Conservation (phyloP, 495 filamentous ascomycete species). For the Penicillium coffeae region DNA sequence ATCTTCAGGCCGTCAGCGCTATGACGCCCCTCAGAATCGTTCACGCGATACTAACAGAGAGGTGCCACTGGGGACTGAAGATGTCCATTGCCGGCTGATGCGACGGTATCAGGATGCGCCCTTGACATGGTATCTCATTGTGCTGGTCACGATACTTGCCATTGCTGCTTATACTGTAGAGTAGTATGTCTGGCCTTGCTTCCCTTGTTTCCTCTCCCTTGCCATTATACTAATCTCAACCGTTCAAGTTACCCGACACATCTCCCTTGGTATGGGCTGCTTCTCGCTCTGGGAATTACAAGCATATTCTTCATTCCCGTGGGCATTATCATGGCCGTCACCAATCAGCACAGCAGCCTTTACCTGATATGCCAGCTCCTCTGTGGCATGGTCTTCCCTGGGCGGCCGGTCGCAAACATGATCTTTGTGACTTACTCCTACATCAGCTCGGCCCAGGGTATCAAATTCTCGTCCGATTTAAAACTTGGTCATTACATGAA, state of each 20-base stretch:
- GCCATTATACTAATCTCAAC: conserved; percentile 1
- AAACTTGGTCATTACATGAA: conserved; percentile 92
- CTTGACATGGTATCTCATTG: conserved; percentile 66
- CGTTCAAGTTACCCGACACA: conserved; percentile 55
- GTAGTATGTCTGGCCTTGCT: conserved; percentile 53
- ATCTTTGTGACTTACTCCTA: conserved; percentile 81
- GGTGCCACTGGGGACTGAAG: conserved; percentile 33
- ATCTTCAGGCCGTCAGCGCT: conserved; percentile 6
- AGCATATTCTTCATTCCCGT: conserved; percentile 75
- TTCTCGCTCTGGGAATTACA: conserved; percentile 65
- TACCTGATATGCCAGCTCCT: conserved; percentile 77
- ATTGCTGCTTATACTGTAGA: conserved; percentile 28
- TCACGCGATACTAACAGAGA: conserved; percentile 18
- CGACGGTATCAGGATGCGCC: conserved; percentile 60
- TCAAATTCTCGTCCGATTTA: conserved; percentile 46
- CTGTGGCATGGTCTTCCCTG: conserved; percentile 72
- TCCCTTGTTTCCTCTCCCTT: conserved; percentile 21
- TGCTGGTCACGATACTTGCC: conserved; percentile 23
- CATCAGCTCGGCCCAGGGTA: conserved; percentile 50
- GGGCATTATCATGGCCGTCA: conserved; percentile 85
- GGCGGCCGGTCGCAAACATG: conserved; percentile 84
- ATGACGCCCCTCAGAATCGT: conserved; percentile 7
- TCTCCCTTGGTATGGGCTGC: conserved; percentile 76
- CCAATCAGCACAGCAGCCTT: conserved; percentile 75
- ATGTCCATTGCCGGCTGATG: conserved; percentile 61